Percentiles rank a stretch among this genome's conserved stretches.
These are phyloP conservation scores for Parascedosporium putredinis DNA, from an alignment of 2,329 filamentous ascomycete species.

Conservation along the genomic window DNA sequence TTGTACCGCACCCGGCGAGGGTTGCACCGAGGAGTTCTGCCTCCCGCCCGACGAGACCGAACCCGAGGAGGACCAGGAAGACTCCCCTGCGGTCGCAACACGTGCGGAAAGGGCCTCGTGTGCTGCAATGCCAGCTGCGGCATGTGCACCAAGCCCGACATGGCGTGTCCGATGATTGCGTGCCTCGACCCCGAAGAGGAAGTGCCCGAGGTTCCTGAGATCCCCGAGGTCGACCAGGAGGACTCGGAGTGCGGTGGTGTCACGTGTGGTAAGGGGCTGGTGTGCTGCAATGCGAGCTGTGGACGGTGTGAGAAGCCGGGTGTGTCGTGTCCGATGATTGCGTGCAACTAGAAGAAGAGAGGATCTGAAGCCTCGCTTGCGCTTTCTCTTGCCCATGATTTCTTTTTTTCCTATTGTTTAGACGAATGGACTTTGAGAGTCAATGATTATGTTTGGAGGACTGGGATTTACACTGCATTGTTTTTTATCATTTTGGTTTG, in stretches of 20 bases:
- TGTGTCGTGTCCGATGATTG: conserved; percentile 2
- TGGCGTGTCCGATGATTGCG: conserved; percentile 4
- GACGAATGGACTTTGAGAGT: too few species aligned
- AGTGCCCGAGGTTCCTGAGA: too few species aligned
- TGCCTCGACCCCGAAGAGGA: not conserved
- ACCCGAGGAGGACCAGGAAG: not conserved
- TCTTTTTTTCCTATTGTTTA: not conserved
- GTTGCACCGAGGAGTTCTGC: conserved; percentile 6
- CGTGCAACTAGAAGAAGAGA: not conserved
- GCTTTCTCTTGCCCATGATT: not conserved
- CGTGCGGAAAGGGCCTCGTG: not conserved
- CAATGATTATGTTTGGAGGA: not conserved
- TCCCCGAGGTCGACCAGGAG: not conserved
- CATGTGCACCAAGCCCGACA: not conserved
- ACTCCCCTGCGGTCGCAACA: not conserved
- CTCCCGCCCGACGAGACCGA: not conserved
- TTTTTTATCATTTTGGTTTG: too few species aligned
- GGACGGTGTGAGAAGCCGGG: not conserved
- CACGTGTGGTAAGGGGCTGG: not conserved
- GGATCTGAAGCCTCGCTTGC: not conserved
- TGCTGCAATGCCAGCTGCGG: conserved; percentile 5
- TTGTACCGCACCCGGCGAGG: not conserved
- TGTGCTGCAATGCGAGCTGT: conserved; percentile 4
- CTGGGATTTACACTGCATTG: not conserved
- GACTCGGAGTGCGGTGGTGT: not conserved